Percentiles rank a stretch among this genome's conserved stretches.
phyloP scores from a whole-genome alignment of 2,329 filamentous ascomycete genomes.

The Huntiella moniliformis region DNA sequence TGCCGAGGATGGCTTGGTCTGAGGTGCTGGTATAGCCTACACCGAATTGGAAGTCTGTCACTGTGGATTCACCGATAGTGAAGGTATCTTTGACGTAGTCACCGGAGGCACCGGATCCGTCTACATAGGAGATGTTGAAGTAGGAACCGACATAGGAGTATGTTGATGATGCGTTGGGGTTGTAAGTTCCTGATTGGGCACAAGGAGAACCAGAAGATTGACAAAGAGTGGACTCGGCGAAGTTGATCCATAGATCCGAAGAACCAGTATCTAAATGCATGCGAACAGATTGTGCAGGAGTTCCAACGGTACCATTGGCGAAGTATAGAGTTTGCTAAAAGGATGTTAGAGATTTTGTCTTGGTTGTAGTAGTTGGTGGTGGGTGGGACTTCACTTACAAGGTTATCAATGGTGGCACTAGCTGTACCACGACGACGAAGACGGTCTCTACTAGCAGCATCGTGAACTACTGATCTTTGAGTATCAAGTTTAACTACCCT shows the following conservation, averaged over 20 bases:
- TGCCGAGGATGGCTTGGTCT: constrained; percentile 59
- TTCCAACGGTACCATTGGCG: constrained; percentile 43
- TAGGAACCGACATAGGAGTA: constrained; percentile 53
- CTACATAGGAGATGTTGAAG: constrained; percentile 80
- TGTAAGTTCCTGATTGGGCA: constrained; percentile 44
- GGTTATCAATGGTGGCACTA: constrained; percentile 32
- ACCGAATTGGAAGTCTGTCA: constrained; percentile 49
- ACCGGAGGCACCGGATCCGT: constrained; percentile 57
- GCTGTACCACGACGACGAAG: constrained; percentile 27
- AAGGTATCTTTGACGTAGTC: constrained; percentile 68
- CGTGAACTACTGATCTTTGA: constrained; percentile 19
- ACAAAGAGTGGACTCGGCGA: constrained; percentile 42
- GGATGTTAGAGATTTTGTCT: neutral
- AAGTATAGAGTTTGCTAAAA: constrained; percentile 42
- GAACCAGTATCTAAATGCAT: constrained; percentile 51
- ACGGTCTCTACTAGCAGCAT: constrained; percentile 27
- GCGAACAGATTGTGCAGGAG: constrained; percentile 36
- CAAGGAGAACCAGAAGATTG: constrained; percentile 31
- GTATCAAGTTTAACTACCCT: constrained; percentile 29
- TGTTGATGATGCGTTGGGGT: constrained; percentile 53
- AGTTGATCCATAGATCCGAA: constrained; percentile 55
- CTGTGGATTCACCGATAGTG: constrained; percentile 31
- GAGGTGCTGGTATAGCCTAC: constrained; percentile 46
- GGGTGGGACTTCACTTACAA: constrained; percentile 23
- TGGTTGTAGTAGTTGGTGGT: neutral